Evolutionary conservation across 805 yeast genomes (phyloP), one percentile per base, ranked within the genome.

Genomic region (Priceomyces haplophilus): DNA sequence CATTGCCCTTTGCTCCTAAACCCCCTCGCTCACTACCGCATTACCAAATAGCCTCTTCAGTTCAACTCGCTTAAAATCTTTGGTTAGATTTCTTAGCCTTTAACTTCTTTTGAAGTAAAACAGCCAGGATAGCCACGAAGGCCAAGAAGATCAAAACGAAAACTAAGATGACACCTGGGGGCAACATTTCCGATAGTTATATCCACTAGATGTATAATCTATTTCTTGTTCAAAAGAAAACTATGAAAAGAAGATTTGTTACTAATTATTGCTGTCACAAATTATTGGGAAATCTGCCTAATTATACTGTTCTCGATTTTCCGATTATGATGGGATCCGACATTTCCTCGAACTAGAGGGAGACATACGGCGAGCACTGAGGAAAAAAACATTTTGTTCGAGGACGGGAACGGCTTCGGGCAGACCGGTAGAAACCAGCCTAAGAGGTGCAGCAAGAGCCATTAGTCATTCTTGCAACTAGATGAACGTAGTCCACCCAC

Each of bases 121-220:
- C 58, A 56, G 62, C 64, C 49, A 53, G 45, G 44, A 74, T 52
- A 49, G 64, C 72, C 50, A 52, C 43, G 45, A 56, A 51, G 47
- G 74, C 77, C 61, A 75, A 76, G 68, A 77, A 77, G 49, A 78
- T 51, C 60, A 78, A 72, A 51, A 65, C 69, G 69, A 82, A 80
- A 53, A 82, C 88, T 63, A 82, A 73, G 65, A 82, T 82, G 71
- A 82, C 87, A 69, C 88, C 88, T 51, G 82, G 73, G 65, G 88
- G 86, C 61, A 82, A 73, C 84, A 80, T 81, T 61, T 58, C 37
- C 44, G 31, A 35, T 58, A 46, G 50, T 42, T 79, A 41, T 41
- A 29, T 31, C 30, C 20, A 35, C 24, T 27, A 27, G 23, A 18
- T 40, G 42, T 40, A n/a, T 34, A 12, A 34, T 34, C 24, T 34